A percentile compares a stretch with the other conserved stretches of the same genome.
Evolutionary conservation across 2,329 filamentous ascomycete genomes (phyloP).

Genomic region (Trichophyton verrucosum): DNA sequence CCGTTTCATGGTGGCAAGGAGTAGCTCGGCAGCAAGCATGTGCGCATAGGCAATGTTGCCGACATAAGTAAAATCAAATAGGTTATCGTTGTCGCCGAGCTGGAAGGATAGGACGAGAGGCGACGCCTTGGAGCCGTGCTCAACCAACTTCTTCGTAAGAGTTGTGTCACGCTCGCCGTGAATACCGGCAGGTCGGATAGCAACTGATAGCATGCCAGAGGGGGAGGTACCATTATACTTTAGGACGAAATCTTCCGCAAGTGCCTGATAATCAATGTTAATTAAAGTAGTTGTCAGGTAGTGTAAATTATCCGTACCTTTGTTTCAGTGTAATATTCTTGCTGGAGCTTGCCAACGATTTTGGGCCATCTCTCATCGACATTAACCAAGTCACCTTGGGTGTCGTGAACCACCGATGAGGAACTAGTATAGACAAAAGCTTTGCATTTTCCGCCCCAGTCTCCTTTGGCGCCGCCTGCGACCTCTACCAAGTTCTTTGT

Average conservation of each 20-base stretch:
- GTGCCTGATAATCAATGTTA: constrained; percentile 39
- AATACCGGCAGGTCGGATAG: constrained; percentile 77
- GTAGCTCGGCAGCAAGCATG: constrained; percentile 62
- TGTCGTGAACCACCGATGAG: constrained; percentile 76
- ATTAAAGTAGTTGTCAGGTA: neutral
- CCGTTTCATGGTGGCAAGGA: constrained; percentile 41
- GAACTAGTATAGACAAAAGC: constrained; percentile 85
- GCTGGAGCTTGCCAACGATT: constrained; percentile 56
- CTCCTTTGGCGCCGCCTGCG: constrained; percentile 52
- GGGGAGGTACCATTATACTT: constrained; percentile 53
- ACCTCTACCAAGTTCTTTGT: constrained; percentile 58
- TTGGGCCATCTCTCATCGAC: constrained; percentile 74
- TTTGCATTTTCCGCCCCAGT: constrained; percentile 51
- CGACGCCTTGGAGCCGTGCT: constrained; percentile 49
- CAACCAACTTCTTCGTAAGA: constrained; percentile 59
- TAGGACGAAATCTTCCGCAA: constrained; percentile 71
- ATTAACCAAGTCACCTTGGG: constrained; percentile 63
- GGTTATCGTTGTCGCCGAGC: constrained; percentile 60
- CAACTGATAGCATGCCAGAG: constrained; percentile 56
- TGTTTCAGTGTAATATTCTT: constrained; percentile 78
- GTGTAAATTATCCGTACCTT: constrained; percentile 48
- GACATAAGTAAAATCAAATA: constrained; percentile 61
- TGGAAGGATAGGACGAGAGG: constrained; percentile 59
- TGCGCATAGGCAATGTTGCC: constrained; percentile 65
- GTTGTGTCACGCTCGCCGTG: constrained; percentile 82